These are phyloP conservation scores for Acrasis kona DNA, from an alignment of 78 protist genomes.

Conservation along the genomic window DNA sequence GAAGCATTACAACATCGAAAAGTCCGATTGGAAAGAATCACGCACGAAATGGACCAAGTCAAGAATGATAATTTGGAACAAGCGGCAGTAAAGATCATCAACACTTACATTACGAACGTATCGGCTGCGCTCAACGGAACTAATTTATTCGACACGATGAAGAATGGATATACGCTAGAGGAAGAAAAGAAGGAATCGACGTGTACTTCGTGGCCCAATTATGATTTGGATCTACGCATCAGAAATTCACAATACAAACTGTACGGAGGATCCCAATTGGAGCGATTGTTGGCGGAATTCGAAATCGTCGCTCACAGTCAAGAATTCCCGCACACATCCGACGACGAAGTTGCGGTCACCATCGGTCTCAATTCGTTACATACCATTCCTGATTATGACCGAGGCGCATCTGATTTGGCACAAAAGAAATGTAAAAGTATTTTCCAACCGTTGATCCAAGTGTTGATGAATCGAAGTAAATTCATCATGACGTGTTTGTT, in stretches of 20 bases:
- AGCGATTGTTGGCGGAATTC: conserved; percentile 48
- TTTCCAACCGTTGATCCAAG: background rate
- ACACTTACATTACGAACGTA: background rate
- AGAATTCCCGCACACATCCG: conserved; percentile 61
- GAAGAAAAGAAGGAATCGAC: conserved; percentile 27
- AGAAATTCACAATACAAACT: conserved; percentile 29
- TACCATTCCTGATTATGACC: conserved; percentile 48
- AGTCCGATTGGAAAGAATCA: conserved; percentile 23
- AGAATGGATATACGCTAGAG: conserved; percentile 39
- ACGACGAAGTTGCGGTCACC: conserved; percentile 59
- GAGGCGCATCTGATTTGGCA: conserved; percentile 43
- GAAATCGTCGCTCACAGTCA: conserved; percentile 52
- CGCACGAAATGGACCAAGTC: conserved; percentile 26
- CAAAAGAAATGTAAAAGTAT: conserved; percentile 40
- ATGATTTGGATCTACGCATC: conserved; percentile 33
- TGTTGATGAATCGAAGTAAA: background rate
- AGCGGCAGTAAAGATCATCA: background rate
- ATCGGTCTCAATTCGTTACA: conserved; percentile 49
- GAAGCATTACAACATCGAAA: background rate
- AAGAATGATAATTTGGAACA: background rate
- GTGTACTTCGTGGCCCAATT: conserved; percentile 41
- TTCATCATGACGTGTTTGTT: background rate
- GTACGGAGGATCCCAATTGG: conserved; percentile 66
- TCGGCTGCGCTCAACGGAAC: conserved; percentile 2
- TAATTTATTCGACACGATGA: conserved; percentile 48